Evolutionary conservation across 306 rosid species (phyloP), one percentile per base, ranked within the genome.

Genomic region (Quillaja saponaria): DNA sequence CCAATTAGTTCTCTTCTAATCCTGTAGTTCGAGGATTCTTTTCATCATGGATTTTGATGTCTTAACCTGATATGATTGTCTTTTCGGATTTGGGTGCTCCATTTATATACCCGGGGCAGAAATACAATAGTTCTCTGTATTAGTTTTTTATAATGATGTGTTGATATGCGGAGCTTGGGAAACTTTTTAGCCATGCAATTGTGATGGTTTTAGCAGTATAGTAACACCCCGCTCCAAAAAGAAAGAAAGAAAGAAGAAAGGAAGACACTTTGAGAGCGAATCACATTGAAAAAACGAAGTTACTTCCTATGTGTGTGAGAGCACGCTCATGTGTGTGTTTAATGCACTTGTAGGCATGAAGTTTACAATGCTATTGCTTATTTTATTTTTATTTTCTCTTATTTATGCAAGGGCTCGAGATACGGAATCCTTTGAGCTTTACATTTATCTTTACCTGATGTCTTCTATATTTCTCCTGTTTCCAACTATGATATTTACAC

Each of bases 81-180:
- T 25, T 37, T 40, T 7, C 48, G 40, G 57, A 51, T 46, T 57
- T 55, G n/a, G 49, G 48, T n/a, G n/a, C 48, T 59, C n/a, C 11
- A 46, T 28, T 58, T 18, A 45, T 31, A 49, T 52, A 25, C 31
- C 31, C 4, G 49, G 34, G 57, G 8, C 54, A 28, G 38, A 14
- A 15, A 20, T 9, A 18, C 38, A 18, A 21, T 34, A 9, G 3
- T 15, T 52, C 8, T 13, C 7, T 58, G n/a, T 53, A 0, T 42
- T 47, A 45, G 13, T 8, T 35, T 42, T 42, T 16, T 49, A 18
- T 54, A 18, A 2, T 66, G 71, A 74, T 69, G 66, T 34, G 20
- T 58, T 49, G 48, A 7, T 64, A 49, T 63, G 58, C 39, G 65
- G 49, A 47, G 15, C 44, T 19, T 25, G 61, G 28, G 18, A 40